phyloP scores from a whole-genome alignment of 768 basidiomycete genomes.

The Sistotremastrum niveocremeum region DNA sequence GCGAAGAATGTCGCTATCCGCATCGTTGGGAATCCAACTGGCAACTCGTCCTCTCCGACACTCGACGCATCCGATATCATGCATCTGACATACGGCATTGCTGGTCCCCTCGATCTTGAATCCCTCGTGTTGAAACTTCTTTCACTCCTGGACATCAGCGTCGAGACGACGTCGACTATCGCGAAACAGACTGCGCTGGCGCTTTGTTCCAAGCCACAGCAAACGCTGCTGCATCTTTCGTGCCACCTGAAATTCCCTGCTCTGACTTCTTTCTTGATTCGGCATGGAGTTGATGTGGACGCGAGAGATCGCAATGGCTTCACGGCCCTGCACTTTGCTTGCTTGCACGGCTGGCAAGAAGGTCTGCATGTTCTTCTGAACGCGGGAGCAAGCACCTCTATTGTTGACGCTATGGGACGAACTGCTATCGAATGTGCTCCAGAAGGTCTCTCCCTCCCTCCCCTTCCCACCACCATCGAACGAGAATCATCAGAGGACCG shows the following conservation, averaged over 20 bases:
- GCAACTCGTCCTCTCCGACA: conserved; percentile 27
- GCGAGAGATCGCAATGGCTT: conserved; percentile 79
- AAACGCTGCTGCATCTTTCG: conserved; percentile 83
- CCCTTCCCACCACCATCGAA: too few species aligned
- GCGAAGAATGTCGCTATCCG: conserved; percentile 88
- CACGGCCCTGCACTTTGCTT: conserved; percentile 82
- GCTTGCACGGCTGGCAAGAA: conserved; percentile 43
- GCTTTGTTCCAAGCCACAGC: conserved; percentile 37
- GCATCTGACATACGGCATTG: conserved; percentile 34
- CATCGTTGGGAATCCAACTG: conserved; percentile 63
- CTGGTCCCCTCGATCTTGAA: conserved; percentile 45
- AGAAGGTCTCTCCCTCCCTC: conserved; percentile 18
- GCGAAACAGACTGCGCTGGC: not conserved
- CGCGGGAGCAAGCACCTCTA: conserved; percentile 68
- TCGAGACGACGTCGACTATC: conserved; percentile 29
- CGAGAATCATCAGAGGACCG: too few species aligned
- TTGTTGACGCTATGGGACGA: conserved; percentile 60
- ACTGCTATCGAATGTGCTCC: conserved; percentile 51
- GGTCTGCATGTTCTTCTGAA: conserved; percentile 58
- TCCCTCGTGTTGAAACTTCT: conserved; percentile 69
- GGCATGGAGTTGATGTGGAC: conserved; percentile 65
- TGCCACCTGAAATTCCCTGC: conserved; percentile 62
- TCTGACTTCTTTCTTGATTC: conserved; percentile 59
- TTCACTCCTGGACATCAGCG: conserved; percentile 53
- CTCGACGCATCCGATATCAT: conserved; percentile 30